Conservation (phyloP, 768 basidiomycete genomes). For the Russula brevipes region DNA sequence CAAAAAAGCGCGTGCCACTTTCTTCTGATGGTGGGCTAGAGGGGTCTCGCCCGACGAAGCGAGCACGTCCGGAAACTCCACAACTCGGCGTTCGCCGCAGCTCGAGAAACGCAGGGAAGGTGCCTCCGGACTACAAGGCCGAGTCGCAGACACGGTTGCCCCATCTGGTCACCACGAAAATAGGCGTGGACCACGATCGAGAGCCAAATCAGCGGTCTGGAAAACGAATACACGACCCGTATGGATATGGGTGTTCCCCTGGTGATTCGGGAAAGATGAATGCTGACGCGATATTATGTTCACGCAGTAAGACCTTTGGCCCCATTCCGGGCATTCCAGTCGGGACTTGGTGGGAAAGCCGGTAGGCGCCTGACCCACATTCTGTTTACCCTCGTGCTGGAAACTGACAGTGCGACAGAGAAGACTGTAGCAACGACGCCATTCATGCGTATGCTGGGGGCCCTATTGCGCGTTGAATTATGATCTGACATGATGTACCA, state of each 20-base stretch:
- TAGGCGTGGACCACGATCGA: conserved; percentile 27
- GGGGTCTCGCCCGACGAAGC: conserved; percentile 3
- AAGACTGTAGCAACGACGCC: conserved; percentile 67
- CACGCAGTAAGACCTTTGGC: conserved; percentile 67
- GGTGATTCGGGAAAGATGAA: not conserved
- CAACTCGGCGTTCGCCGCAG: conserved; percentile 52
- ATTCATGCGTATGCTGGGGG: conserved; percentile 70
- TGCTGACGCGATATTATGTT: not conserved
- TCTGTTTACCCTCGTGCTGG: not conserved
- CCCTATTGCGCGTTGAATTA: not conserved
- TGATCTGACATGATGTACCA: conserved; percentile 30
- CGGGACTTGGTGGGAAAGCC: conserved; percentile 78
- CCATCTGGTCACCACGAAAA: conserved; percentile 19
- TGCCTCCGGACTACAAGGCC: conserved; percentile 48
- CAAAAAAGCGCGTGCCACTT: conserved; percentile 2
- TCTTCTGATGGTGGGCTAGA: not conserved
- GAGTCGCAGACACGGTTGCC: conserved; percentile 22
- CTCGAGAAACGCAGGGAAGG: conserved; percentile 56
- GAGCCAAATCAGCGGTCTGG: conserved; percentile 29
- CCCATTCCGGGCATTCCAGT: conserved; percentile 72
- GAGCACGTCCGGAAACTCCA: conserved; percentile 4
- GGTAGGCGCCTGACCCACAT: conserved; percentile 36
- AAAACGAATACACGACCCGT: conserved; percentile 48
- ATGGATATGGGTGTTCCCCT: conserved; percentile 27
- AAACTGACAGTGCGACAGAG: conserved; percentile 32